A percentile compares a stretch with the other conserved stretches of the same genome.
phyloP scores from a whole-genome alignment of 441 rosid species.

The Adansonia gregorii region DNA sequence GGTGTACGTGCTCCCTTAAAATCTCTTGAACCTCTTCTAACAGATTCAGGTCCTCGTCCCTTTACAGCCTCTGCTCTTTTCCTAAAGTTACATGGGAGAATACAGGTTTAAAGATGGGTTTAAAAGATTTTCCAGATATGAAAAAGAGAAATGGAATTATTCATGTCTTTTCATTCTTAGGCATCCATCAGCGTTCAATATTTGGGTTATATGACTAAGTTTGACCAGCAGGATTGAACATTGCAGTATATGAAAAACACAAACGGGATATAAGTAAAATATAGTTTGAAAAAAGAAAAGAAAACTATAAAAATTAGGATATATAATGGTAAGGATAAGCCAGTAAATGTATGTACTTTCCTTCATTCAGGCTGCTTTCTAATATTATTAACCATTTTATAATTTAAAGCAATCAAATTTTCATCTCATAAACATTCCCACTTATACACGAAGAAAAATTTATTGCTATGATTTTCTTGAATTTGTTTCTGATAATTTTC shows the following conservation, averaged over 20 bases:
- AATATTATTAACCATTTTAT: not conserved
- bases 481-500: not conserved
- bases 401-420: not conserved
- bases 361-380: too few species aligned
- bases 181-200: not conserved
- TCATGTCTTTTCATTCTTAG: slow-evolving; percentile 21
- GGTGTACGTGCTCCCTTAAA: slow-evolving; percentile 48
- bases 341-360: too few species aligned
- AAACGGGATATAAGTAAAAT: not conserved
- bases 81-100: slow-evolving; percentile 43
- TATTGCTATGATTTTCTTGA: not conserved
- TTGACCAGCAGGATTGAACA: too few species aligned
- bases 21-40: slow-evolving; percentile 57
- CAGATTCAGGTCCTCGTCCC: slow-evolving; percentile 64
- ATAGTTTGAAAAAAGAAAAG: not conserved
- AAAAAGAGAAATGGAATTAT: not conserved
- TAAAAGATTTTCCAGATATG: not conserved
- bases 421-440: not conserved
- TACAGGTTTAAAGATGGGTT: slow-evolving; percentile 18
- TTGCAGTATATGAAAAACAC: not conserved
- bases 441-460: not conserved
- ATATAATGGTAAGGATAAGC: not conserved
- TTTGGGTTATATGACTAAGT: too few species aligned
- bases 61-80: slow-evolving; percentile 58
- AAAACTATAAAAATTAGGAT: not conserved